Evolutionary conservation across 1,284 basidiomycete genomes (phyloP), one percentile per base, ranked within the genome.

Genomic region (Clitocybe nebularis): DNA sequence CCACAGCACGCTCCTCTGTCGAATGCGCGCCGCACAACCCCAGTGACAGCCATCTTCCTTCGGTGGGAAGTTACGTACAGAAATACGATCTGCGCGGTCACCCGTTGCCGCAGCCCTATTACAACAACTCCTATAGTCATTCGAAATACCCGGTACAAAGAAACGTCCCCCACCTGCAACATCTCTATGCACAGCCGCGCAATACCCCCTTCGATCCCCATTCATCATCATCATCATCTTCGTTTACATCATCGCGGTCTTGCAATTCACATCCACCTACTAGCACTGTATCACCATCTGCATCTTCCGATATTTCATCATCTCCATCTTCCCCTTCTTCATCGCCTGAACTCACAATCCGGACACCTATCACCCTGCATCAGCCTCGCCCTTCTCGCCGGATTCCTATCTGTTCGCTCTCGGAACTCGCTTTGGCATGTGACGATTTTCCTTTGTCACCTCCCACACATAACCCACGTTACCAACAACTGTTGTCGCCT

Each of bases 341-440:
- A 38, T 43, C 50, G 36, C 41, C 44, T 22, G 33, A 44, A 33
- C 21, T 51, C 16, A 34, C 29, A 22, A 49, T 47, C n/a, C 57
- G 61, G 32, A 48, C 54, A 20, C 58, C 55, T 9, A 50, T 75
- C 28, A 67, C 69, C 41, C 61, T 77, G 26, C 60, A 71, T 45
- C 76, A 79, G 52, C 75, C 75, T 13, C 76, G 75, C 45, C 75
- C 75, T 33, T 71, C 65, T 34, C 70, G 75, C 19, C 68, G 63
- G 10, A 78, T 78, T 56, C 75, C 76, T 8, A 72, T 74, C 41
- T 64, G 78, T 25, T 72, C 74, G 17, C 62, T 78, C 22, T 67
- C 69, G 8, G 62, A 67, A 38, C 61, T 78, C 42, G 62, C 75
- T 3, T 64, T 62, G 17, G 61, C 61, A 36, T 64, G 61, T 46